phyloP scores from a whole-genome alignment of 768 basidiomycete species.

The Lentinula lateritia region DNA sequence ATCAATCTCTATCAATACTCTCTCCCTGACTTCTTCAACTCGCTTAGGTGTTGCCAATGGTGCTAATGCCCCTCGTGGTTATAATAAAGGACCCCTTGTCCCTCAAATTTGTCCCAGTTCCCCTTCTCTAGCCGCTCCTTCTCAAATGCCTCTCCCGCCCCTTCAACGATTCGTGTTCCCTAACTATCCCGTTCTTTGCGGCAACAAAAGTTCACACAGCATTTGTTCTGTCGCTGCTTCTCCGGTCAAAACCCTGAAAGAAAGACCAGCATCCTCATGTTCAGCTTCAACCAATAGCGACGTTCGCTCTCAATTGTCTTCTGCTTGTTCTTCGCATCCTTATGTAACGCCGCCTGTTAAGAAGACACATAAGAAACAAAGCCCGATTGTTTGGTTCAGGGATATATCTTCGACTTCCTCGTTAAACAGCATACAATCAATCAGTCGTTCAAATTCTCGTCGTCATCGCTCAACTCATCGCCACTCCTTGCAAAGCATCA shows the following conservation, averaged over 20 bases:
- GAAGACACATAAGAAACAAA: constrained; percentile 6
- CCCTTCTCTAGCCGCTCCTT: background rate
- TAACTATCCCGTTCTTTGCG: background rate
- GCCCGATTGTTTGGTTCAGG: constrained; percentile 1
- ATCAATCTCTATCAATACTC: background rate
- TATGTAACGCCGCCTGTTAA: background rate
- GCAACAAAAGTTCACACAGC: background rate
- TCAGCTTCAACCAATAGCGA: background rate
- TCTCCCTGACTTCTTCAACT: background rate
- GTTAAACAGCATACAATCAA: background rate
- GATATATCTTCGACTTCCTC: background rate
- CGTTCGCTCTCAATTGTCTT: background rate
- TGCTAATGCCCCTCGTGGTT: background rate
- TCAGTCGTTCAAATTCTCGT: background rate
- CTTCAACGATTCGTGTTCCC: constrained; percentile 3
- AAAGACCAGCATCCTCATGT: background rate
- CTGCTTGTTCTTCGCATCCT: background rate
- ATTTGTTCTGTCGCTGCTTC: background rate
- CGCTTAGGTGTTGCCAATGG: background rate
- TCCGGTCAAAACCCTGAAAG: background rate
- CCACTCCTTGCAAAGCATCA: background rate
- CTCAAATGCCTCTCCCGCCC: background rate
- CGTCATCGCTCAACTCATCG: background rate
- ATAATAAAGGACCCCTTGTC: background rate
- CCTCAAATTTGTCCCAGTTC: background rate